These are phyloP conservation scores for Isatis tinctoria DNA, from an alignment of 345 rosid species.

Conservation along the genomic window DNA sequence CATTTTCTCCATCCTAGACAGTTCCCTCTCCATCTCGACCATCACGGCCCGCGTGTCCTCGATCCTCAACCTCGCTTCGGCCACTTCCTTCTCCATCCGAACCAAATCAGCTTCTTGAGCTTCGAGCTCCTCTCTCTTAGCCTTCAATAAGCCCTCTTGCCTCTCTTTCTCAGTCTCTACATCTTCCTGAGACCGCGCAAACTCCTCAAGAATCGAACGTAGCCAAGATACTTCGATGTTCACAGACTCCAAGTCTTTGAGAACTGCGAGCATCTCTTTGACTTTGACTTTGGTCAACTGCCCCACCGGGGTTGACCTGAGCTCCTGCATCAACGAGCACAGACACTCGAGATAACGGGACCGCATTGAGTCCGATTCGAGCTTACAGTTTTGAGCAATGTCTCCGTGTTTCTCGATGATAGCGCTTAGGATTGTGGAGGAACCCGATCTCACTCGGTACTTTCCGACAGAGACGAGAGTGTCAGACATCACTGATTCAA, in stretches of 20 bases:
- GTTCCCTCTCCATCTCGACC: slow-evolving; percentile 45
- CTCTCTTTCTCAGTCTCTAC: slow-evolving; percentile 40
- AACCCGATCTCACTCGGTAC: slow-evolving; percentile 53
- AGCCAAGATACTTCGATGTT: slow-evolving; percentile 67
- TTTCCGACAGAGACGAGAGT: slow-evolving; percentile 63
- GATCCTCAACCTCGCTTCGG: slow-evolving; percentile 30
- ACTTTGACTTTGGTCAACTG: slow-evolving; percentile 63
- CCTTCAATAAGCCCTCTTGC: slow-evolving; percentile 37
- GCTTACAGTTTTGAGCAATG: slow-evolving; percentile 57
- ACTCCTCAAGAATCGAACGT: slow-evolving; percentile 47
- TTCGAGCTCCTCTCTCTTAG: slow-evolving; percentile 47
- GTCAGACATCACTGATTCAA: slow-evolving; percentile 58
- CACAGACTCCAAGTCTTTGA: slow-evolving; percentile 71
- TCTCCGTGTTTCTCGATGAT: slow-evolving; percentile 72
- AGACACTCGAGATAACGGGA: slow-evolving; percentile 68
- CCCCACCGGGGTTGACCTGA: slow-evolving; percentile 49
- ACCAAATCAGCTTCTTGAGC: slow-evolving; percentile 40
- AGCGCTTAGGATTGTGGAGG: slow-evolving; percentile 43
- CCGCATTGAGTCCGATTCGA: slow-evolving; percentile 69
- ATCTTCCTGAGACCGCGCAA: slow-evolving; percentile 39
- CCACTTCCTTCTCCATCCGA: slow-evolving; percentile 46
- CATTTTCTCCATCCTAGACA: slow-evolving; percentile 34
- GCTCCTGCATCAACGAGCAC: slow-evolving; percentile 68
- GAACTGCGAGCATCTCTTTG: slow-evolving; percentile 63
- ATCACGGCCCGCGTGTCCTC: slow-evolving; percentile 36